A percentile compares a stretch with the other conserved stretches of the same genome.
These are phyloP conservation scores for Lasiosphaeris hirsuta DNA, from an alignment of 495 filamentous ascomycete species.

Conservation along the genomic window DNA sequence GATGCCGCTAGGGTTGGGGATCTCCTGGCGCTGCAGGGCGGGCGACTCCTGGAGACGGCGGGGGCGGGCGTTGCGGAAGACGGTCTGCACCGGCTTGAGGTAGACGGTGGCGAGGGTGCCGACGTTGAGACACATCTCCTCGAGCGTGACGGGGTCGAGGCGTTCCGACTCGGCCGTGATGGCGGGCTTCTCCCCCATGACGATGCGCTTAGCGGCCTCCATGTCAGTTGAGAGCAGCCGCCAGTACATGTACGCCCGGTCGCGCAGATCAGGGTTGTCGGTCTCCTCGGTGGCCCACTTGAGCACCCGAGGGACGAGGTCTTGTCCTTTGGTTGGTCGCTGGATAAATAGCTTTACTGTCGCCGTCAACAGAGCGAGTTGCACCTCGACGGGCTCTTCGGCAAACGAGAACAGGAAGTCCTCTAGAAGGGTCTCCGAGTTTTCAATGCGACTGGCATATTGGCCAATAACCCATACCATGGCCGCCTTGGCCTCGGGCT, in stretches of 20 bases:
- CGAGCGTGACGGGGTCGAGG: slow-evolving; percentile 83
- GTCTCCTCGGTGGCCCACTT: slow-evolving; percentile 99
- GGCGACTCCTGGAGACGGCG: slow-evolving; percentile 74
- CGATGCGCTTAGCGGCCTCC: slow-evolving; percentile 75
- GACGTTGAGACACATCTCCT: slow-evolving; percentile 96
- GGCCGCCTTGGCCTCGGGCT: slow-evolving; percentile 98
- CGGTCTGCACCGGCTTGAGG: slow-evolving; percentile 93
- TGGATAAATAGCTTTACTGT: slow-evolving; percentile 99
- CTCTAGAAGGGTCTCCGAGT: slow-evolving; percentile 87
- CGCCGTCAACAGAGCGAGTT: slow-evolving; percentile 89
- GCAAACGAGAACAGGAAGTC: slow-evolving; percentile 92
- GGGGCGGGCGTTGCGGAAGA: slow-evolving; percentile 88
- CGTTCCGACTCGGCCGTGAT: slow-evolving; percentile 97
- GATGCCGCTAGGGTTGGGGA: slow-evolving; percentile 28
- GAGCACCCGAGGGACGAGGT: slow-evolving; percentile 90
- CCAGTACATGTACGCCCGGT: slow-evolving; percentile 99
- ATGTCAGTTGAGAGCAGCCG: slow-evolving; percentile 93
- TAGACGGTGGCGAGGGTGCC: slow-evolving; percentile 97
- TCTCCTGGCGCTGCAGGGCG: slow-evolving; percentile 64
- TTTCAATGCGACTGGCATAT: slow-evolving; percentile 95
- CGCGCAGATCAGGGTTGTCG: slow-evolving; percentile 93
- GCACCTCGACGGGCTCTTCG: slow-evolving; percentile 92
- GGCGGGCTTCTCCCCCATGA: slow-evolving; percentile 95
- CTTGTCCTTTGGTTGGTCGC: slow-evolving; percentile 88
- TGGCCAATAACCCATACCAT: slow-evolving; percentile 99